phyloP scores from a whole-genome alignment of 169 alveolate species.

The Cryptosporidium andersoni region DNA sequence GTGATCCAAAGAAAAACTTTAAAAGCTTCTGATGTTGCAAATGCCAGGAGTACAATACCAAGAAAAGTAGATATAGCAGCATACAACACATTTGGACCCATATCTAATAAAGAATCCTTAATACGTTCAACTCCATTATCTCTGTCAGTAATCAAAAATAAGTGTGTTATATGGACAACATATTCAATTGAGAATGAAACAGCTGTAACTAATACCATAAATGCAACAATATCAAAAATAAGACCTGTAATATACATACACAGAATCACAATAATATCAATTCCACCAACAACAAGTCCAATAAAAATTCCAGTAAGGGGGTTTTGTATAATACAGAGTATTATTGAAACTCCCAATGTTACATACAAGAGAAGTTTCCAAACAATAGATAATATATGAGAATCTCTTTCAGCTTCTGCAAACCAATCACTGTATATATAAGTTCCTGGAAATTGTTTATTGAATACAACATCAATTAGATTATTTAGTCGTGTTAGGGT shows the following conservation, averaged over 20 bases:
- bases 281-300: slow-evolving; percentile 67
- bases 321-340: slow-evolving; percentile 68
- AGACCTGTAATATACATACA: slow-evolving; percentile 58
- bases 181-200: slow-evolving; percentile 69
- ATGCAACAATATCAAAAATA: slow-evolving; percentile 64
- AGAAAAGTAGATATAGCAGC: slow-evolving; percentile 65
- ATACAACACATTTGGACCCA: slow-evolving; percentile 69
- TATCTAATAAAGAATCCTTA: slow-evolving; percentile 59
- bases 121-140: slow-evolving; percentile 52
- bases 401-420: slow-evolving; percentile 57
- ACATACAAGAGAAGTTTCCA: slow-evolving; percentile 61
- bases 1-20: slow-evolving; percentile 69
- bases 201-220: slow-evolving; percentile 67
- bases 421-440: slow-evolving; percentile 68
- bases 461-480: slow-evolving; percentile 31
- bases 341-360: slow-evolving; percentile 56
- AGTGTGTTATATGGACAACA: slow-evolving; percentile 54
- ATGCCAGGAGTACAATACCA: slow-evolving; percentile 62
- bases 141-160: slow-evolving; percentile 38
- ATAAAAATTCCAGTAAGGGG: slow-evolving; percentile 65
- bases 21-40: slow-evolving; percentile 59
- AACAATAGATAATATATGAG: slow-evolving; percentile 26
- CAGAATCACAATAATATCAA: slow-evolving; percentile 36
- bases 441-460: slow-evolving; percentile 62
- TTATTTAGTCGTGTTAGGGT: slow-evolving; percentile 32